Base-by-base conservation (phyloP, 495 filamentous ascomycete species). In the Penicillium verhagenii region DNA sequence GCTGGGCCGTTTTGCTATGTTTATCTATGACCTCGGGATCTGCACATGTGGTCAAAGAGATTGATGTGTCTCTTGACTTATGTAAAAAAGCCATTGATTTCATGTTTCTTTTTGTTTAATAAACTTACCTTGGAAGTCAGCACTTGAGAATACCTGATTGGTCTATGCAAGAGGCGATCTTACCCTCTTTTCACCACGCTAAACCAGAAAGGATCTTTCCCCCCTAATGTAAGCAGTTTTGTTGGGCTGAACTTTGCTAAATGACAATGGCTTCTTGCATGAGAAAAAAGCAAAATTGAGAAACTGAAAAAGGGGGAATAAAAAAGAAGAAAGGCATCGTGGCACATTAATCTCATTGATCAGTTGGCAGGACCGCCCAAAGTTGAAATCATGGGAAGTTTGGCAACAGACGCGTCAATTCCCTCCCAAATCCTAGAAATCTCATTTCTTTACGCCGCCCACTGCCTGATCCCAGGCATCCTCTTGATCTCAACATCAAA, bases 1-100 rank as follows among this genome's bases (percentile, higher is more conserved):
- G 76, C 54, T 46, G 81, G 81, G 6, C 74, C 75, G 5, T 82
- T 82, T 57, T 84, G 82, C 60, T 84, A 83, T 55, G 72, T 81
- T n/a, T 84, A 84, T 65, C 2, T 66, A 10, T 73, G 57, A n/a
- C n/a, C n/a, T n/a, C n/a, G n/a, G n/a, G n/a, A n/a, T n/a, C n/a
- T n/a, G n/a, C n/a, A n/a, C n/a, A n/a, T n/a, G n/a, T n/a, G n/a
- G n/a, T n/a, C n/a, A n/a, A n/a, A n/a, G n/a, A n/a, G n/a, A n/a
- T n/a, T n/a, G n/a, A n/a, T n/a, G n/a, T n/a, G n/a, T n/a, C n/a
- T n/a, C n/a, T n/a, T n/a, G n/a, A n/a, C 28, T 31, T 31, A 13
- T 31, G 28, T 6, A 31, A 6, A 6, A 6, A 6, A 31, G 13
- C 6, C 6, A 31, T 31, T 31, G 28, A 31, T 31, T 31, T 31